These are phyloP conservation scores for Ophiostoma sp. DNA, from an alignment of 2,329 filamentous ascomycete species.

Conservation along the genomic window DNA sequence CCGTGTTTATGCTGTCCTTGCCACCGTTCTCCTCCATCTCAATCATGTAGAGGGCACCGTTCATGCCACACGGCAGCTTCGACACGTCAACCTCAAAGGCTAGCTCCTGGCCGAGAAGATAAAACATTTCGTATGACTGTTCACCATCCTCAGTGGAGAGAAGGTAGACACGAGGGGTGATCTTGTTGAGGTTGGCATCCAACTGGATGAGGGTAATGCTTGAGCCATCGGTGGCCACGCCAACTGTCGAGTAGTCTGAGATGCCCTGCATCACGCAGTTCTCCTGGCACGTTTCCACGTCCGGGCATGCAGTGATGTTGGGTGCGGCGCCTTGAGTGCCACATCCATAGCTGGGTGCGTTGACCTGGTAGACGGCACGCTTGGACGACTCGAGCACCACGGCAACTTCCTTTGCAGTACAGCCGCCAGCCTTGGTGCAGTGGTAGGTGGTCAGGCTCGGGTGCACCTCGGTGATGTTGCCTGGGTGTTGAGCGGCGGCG, in stretches of 20 bases:
- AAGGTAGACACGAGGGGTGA: conserved; percentile 38
- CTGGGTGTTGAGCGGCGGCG: conserved; percentile 6
- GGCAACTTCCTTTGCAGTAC: not conserved
- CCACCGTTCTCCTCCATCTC: conserved; percentile 55
- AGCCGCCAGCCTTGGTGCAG: conserved; percentile 17
- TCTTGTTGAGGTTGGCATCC: not conserved
- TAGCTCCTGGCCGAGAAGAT: conserved; percentile 61
- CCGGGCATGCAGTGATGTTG: not conserved
- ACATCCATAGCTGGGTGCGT: conserved; percentile 5
- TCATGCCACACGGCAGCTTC: conserved; percentile 58
- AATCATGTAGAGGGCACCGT: conserved; percentile 56
- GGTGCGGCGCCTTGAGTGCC: conserved; percentile 3
- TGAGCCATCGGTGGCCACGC: not conserved
- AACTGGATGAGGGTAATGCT: not conserved
- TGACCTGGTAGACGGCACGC: not conserved
- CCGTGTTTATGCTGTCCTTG: conserved; percentile 45
- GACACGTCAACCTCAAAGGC: conserved; percentile 66
- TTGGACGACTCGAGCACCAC: conserved; percentile 5
- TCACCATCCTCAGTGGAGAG: conserved; percentile 32
- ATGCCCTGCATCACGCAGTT: conserved; percentile 9
- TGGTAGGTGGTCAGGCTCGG: conserved; percentile 17
- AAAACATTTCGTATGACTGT: conserved; percentile 48
- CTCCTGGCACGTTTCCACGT: not conserved
- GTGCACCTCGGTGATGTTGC: conserved; percentile 15
- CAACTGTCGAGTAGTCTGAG: not conserved